Evolutionary conservation across 768 basidiomycete genomes (phyloP), one percentile per base, ranked within the genome.

Genomic region (Mycena pura): DNA sequence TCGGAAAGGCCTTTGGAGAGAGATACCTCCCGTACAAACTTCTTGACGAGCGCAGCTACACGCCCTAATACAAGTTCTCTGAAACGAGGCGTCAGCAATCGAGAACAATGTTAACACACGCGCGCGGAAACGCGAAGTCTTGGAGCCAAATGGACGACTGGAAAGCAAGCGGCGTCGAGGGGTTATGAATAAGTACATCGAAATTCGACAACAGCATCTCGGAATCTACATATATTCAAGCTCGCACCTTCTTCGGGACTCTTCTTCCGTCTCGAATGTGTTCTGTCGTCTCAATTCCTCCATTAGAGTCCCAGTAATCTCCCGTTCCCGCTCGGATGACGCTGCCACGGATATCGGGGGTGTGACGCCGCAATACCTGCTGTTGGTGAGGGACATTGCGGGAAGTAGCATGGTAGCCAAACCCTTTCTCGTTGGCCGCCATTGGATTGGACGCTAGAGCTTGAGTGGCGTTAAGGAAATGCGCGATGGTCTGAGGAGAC

Each of bases 41-140:
- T 88, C 77, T 93, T 95, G 69, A 98, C 93, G 21, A 97, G 82
- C 50, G 89, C 88, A 28, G 93, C 88, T 29, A 99, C 86, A 36
- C 92, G 89, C 10, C 93, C 96, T 17, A 99, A 84, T 13, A 98
- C 93, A 59, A 92, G 85, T 80, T 99, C 96, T 80, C 97, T 98
- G 75, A 31, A 22, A 36, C 1, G n/a, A 39, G 6, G 13, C 27
- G 39, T 55, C 31, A 50, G 56, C 36, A 48, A 60, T 6, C 25
- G 25, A 8, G 39, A 21, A 22, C 5, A 11, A 48, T 9, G 25
- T 6, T 27, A 47, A 54, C 13, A 31, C 27, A 19, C n/a, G n/a
- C n/a, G n/a, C n/a, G n/a, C n/a, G 63, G 19, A 13, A 9, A 17
- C n/a, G 19, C 48, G 28, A 39, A 9, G 34, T 19, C 7, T 44